A percentile compares a stretch with the other conserved stretches of the same genome.
Conservation (phyloP, 1,139 yeast genomes). For the Blastobotrys buckinghamii region DNA sequence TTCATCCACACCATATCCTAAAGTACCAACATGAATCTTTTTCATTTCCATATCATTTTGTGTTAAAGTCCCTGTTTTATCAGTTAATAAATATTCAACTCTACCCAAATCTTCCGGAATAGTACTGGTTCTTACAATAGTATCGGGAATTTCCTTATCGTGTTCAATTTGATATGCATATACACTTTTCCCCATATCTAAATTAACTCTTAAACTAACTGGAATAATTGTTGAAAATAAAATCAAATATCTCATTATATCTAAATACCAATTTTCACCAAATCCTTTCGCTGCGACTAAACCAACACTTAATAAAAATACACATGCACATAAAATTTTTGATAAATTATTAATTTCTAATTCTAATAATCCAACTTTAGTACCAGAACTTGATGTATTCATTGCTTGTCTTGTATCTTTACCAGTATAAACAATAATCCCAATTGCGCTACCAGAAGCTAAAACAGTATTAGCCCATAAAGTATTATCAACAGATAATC, state of each 20-base stretch:
- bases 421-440: conserved; percentile 87
- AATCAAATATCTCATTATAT: conserved; percentile 82
- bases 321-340: conserved; percentile 82
- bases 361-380: conserved; percentile 84
- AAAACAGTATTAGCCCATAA: conserved; percentile 97
- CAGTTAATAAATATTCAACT: conserved; percentile 85
- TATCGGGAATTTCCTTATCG: conserved; percentile 71
- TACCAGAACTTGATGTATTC: conserved; percentile 87
- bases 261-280: conserved; percentile 75
- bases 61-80: conserved; percentile 95
- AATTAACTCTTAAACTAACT: conserved; percentile 86
- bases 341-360: conserved; percentile 84
- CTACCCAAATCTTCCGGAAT: conserved; percentile 98
- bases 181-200: conserved; percentile 93
- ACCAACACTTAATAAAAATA: conserved; percentile 67
- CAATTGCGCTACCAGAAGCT: conserved; percentile 89
- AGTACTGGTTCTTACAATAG: conserved; percentile 93
- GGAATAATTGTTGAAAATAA: conserved; percentile 94
- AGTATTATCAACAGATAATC: conserved; percentile 83
- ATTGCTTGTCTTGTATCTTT: conserved; percentile 87
- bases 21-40: conserved; percentile 85
- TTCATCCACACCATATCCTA: conserved; percentile 87
- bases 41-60: conserved; percentile 98
- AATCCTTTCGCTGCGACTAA: conserved; percentile 80
- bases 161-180: conserved; percentile 94